phyloP scores from a whole-genome alignment of 192 early-diverging fungal species.

The Coemansia sp. region DNA sequence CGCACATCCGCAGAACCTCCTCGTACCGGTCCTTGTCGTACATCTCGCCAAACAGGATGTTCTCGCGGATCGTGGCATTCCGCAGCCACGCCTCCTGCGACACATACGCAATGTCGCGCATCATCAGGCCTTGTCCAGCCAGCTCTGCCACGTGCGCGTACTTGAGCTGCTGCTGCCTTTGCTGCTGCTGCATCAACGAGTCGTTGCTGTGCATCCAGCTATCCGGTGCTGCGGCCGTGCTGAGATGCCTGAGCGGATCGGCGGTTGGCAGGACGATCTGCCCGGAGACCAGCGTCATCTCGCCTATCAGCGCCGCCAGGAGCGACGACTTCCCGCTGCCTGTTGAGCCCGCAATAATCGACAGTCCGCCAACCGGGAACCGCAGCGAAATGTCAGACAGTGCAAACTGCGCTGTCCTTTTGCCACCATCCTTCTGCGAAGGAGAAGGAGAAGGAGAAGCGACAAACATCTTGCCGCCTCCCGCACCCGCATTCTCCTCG shows the following conservation, averaged over 20 bases:
- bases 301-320: constrained; percentile 79
- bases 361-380: constrained; percentile 70
- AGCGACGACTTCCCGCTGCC: constrained; percentile 91
- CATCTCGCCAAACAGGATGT: constrained; percentile 82
- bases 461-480: no score
- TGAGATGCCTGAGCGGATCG: background rate
- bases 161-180: background rate
- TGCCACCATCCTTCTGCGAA: background rate
- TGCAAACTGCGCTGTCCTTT: constrained; percentile 42
- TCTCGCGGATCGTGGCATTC: constrained; percentile 75
- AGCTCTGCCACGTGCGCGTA: constrained; percentile 32
- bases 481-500: no score
- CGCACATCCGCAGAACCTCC: constrained; percentile 80
- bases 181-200: constrained; percentile 4
- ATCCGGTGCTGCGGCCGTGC: background rate
- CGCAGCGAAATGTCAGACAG: constrained; percentile 65
- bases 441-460: background rate
- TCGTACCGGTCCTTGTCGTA: constrained; percentile 78
- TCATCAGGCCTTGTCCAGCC: constrained; percentile 38
- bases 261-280: constrained; percentile 40
- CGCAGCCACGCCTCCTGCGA: constrained; percentile 80
- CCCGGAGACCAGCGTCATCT: constrained; percentile 60
- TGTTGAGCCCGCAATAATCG: constrained; percentile 82
- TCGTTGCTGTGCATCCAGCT: background rate
- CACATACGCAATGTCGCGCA: constrained; percentile 81